These are phyloP conservation scores for Populus ilicifolia DNA, from an alignment of 345 rosid genomes.

Conservation along the genomic window DNA sequence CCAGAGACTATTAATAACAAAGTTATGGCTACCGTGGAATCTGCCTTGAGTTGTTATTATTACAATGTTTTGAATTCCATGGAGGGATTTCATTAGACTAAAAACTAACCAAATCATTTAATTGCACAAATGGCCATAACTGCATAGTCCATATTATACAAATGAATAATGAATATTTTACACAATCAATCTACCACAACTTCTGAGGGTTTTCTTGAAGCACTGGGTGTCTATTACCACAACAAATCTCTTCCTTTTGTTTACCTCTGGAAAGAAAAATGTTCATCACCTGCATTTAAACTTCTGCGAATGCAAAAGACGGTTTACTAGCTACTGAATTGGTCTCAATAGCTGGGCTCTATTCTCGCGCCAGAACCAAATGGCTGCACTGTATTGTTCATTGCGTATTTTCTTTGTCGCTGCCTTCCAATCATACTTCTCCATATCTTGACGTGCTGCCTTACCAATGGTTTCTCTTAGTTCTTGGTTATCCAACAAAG, in stretches of 20 bases:
- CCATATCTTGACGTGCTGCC: slow-evolving; percentile 85
- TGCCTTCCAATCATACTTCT: slow-evolving; percentile 93
- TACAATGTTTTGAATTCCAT: neutral
- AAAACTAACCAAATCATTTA: slow-evolving; percentile 13
- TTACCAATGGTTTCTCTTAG: slow-evolving; percentile 67
- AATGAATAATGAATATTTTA: slow-evolving; percentile 10
- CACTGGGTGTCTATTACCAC: slow-evolving; percentile 6
- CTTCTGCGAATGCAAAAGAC: slow-evolving; percentile 61
- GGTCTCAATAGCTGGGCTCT: slow-evolving; percentile 74
- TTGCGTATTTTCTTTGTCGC: slow-evolving; percentile 83
- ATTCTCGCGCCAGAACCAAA: slow-evolving; percentile 94
- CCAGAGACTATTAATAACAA: no score
- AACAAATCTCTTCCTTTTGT: neutral
- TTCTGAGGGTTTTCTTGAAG: neutral
- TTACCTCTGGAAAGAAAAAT: neutral
- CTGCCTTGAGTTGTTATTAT: no score
- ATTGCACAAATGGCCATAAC: slow-evolving; percentile 2
- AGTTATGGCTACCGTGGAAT: no score
- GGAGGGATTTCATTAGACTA: neutral
- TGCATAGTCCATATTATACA: slow-evolving; percentile 7
- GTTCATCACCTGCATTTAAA: slow-evolving; percentile 24
- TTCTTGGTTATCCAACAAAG: slow-evolving; percentile 46
- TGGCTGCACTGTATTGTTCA: slow-evolving; percentile 89
- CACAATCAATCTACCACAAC: slow-evolving; percentile 17
- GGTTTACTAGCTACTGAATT: slow-evolving; percentile 60